Evolutionary conservation across 768 basidiomycete species (phyloP), one percentile per base, ranked within the genome.

Genomic region (Boletus reticuloceps): DNA sequence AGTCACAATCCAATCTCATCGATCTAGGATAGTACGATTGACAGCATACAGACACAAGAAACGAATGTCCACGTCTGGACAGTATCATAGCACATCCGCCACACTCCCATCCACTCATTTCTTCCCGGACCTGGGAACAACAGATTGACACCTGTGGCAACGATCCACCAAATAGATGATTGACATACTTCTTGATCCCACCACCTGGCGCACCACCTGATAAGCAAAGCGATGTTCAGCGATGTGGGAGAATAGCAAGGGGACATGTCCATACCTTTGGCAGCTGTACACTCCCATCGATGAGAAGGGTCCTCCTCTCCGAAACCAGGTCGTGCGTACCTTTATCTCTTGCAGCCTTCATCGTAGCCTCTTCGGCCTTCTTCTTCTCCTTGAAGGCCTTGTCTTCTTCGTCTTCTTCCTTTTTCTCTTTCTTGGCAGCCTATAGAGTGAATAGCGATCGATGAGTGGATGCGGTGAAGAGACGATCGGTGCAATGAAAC

Each of bases 171-270:
- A 49, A 44, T 38, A 58, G 19, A 19, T 44, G 19, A 47, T 49
- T 50, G 27, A 78, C 87, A 63, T 72, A 91, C 91, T 93, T 93
- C 82, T 93, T 92, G 79, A 93, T 91, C 25, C 91, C 89, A 42
- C 81, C 77, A 19, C 82, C 83, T 50, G 85, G 79, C 11, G 87
- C 75, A 20, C 89, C 89, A 58, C 82, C 90, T 90, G 49, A 44
- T 22, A 41, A 38, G 29, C 38, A 31, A 19, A 17, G 31, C 38
- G 13, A 47, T 37, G 27, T 16, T 55, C 42, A 59, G 27, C 37
- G 29, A 41, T 27, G 55, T 38, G 42, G 53, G 55, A 53, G 56
- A 31, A 59, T 16, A 32, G 29, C 40, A 47, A 29, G 12, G 45
- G 42, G 37, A 51, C 34, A 6, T 0, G 44, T 45, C 19, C 66